These are phyloP conservation scores for Claviceps humidiphila DNA, from an alignment of 2,329 filamentous ascomycete genomes.

Conservation along the genomic window DNA sequence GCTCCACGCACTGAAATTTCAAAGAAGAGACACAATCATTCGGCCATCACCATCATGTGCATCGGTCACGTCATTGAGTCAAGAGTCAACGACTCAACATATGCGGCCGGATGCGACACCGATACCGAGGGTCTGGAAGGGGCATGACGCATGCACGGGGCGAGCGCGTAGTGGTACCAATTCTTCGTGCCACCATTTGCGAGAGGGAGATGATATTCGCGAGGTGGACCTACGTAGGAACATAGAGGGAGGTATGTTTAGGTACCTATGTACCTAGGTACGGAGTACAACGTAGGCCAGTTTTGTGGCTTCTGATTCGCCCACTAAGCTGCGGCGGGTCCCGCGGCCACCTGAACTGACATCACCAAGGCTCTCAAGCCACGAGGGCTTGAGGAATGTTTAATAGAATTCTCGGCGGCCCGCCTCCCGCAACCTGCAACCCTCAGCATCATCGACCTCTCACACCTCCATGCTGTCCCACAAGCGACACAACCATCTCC, in stretches of 20 bases:
- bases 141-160: too few species aligned
- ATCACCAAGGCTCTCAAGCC: neutral
- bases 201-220: too few species aligned
- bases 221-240: too few species aligned
- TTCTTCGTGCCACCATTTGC: too few species aligned
- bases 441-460: neutral
- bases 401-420: neutral
- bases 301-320: neutral
- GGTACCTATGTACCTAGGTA: too few species aligned
- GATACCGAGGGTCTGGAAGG: neutral
- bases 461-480: neutral
- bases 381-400: neutral
- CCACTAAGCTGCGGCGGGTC: neutral
- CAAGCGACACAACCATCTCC: neutral
- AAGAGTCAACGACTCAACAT: neutral
- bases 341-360: neutral
- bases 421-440: neutral
- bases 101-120: neutral
- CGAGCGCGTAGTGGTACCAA: too few species aligned
- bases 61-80: neutral
- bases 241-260: too few species aligned
- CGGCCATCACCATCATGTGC: neutral
- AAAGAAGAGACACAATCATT: neutral
- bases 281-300: too few species aligned
- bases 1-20: too few species aligned